phyloP scores from a whole-genome alignment of 2,329 filamentous ascomycete species.

The Aspergillus neoniger region DNA sequence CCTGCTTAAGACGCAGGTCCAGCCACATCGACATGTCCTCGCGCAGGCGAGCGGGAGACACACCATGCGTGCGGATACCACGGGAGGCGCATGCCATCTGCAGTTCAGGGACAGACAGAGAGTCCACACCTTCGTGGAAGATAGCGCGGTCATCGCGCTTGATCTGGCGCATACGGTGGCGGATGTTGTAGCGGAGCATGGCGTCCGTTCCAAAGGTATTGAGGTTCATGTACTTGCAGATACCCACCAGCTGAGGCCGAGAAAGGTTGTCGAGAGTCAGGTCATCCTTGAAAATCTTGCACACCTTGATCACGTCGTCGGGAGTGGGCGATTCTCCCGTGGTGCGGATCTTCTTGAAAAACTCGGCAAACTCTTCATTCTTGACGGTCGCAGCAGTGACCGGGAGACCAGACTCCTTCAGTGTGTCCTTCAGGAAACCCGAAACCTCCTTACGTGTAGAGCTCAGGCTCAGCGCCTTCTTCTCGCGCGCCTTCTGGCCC shows the following conservation, averaged over 20 bases:
- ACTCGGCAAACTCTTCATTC: conserved; percentile 90
- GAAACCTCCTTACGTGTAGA: conserved; percentile 92
- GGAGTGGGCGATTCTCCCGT: conserved; percentile 87
- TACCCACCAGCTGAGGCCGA: conserved; percentile 90
- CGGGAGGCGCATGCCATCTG: conserved; percentile 90
- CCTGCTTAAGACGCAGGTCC: conserved; percentile 86
- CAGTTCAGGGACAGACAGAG: conserved; percentile 87
- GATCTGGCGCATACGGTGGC: conserved; percentile 98
- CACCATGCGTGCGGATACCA: conserved; percentile 87
- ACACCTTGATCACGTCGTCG: conserved; percentile 95
- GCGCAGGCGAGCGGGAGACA: conserved; percentile 83
- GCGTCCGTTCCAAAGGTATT: conserved; percentile 96
- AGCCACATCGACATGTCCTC: conserved; percentile 93
- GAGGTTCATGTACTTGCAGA: conserved; percentile 98
- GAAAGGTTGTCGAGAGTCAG: conserved; percentile 96
- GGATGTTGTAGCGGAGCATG: conserved; percentile 95
- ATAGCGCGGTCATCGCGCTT: conserved; percentile 97
- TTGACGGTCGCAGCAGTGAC: conserved; percentile 81
- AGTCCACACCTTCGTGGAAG: conserved; percentile 88
- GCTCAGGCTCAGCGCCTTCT: conserved; percentile 78
- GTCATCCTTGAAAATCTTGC: conserved; percentile 98
- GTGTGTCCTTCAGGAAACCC: conserved; percentile 80
- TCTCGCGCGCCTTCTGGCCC: conserved; percentile 83
- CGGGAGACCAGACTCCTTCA: conserved; percentile 91
- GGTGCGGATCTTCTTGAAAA: conserved; percentile 93